Conservation (phyloP, 1,284 basidiomycete species). For the Microbotryum silenes-acaulis region DNA sequence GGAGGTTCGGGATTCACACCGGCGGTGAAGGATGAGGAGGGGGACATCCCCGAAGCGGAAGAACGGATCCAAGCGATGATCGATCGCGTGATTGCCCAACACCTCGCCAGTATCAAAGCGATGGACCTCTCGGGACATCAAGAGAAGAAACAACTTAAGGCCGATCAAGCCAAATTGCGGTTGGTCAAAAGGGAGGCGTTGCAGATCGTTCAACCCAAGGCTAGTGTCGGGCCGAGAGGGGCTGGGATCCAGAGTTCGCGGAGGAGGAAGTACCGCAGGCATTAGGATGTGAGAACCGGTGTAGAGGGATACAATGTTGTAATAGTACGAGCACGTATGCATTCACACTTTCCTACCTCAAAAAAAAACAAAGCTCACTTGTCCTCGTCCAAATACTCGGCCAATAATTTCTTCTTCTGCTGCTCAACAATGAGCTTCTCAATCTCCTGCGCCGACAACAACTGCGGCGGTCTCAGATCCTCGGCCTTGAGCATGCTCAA, state of each 20-base stretch:
- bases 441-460: slow-evolving; percentile 70
- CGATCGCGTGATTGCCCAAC: neutral
- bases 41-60: neutral
- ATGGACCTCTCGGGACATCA: slow-evolving; percentile 30
- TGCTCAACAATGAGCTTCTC: slow-evolving; percentile 66
- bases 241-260: too few relatives aligned
- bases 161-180: slow-evolving; percentile 21
- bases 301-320: too few relatives aligned
- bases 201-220: too few relatives aligned
- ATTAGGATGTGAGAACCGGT: too few relatives aligned
- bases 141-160: slow-evolving; percentile 28
- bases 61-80: slow-evolving; percentile 1
- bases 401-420: slow-evolving; percentile 71
- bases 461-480: slow-evolving; percentile 62
- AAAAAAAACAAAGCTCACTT: neutral
- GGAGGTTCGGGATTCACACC: slow-evolving; percentile 3
- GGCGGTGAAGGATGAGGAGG: neutral
- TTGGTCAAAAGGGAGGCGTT: slow-evolving; percentile 19
- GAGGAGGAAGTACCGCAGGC: too few relatives aligned
- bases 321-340: too few relatives aligned
- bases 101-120: slow-evolving; percentile 4
- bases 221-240: too few relatives aligned
- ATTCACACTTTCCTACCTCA: too few relatives aligned
- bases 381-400: slow-evolving; percentile 53
- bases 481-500: slow-evolving; percentile 67